Evolutionary conservation across 2,329 filamentous ascomycete species (phyloP), one percentile per base, ranked within the genome.

Genomic region (Aspergillus costaricaensis): DNA sequence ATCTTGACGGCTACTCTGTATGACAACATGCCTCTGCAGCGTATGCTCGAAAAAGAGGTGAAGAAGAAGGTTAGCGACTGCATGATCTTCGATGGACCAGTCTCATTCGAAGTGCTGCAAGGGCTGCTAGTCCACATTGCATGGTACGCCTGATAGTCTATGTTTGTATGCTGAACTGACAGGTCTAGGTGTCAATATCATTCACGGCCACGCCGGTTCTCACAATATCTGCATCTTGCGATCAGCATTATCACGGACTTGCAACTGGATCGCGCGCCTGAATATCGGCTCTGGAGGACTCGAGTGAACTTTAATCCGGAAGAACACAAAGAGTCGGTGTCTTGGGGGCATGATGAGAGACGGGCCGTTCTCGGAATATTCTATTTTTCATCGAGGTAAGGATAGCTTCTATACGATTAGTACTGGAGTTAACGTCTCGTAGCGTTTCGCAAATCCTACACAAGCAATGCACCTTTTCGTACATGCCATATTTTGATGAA

Each of bases 341-440:
- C 64, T 14, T 74, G 71, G 70, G 71, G 74, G 3, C 58, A 64
- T n/a, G 80, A 80, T 23, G 79, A 79, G 56, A 76, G 80, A 55
- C 73, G 80, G 50, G 79, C 79, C 2, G 71, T 79, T 12, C 74
- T 77, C 3, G 80, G 79, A 4, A 75, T 77, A 27, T 82, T 77
- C 61, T 80, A 78, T 61, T 65, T 81, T 12, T 76, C 77, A 10
- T 78, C 78, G 5, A 72, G 74, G 78, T 79, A 65, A 57, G 62
- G 17, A 10, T 15, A 60, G 50, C 27, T 10, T 30, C 3, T 30
- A 30, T 4, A 30, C 10, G 10, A 1, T 30, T 12, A 30, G 9
- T 30, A 30, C 27, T 30, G 9, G 4, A 12, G 4, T 30, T 23
- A 21, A 56, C 23, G 10, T 5, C 23, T 4, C n/a, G 14, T 27